These are phyloP conservation scores for Rhynchosporium agropyri DNA, from an alignment of 2,329 filamentous ascomycete genomes.

Conservation along the genomic window DNA sequence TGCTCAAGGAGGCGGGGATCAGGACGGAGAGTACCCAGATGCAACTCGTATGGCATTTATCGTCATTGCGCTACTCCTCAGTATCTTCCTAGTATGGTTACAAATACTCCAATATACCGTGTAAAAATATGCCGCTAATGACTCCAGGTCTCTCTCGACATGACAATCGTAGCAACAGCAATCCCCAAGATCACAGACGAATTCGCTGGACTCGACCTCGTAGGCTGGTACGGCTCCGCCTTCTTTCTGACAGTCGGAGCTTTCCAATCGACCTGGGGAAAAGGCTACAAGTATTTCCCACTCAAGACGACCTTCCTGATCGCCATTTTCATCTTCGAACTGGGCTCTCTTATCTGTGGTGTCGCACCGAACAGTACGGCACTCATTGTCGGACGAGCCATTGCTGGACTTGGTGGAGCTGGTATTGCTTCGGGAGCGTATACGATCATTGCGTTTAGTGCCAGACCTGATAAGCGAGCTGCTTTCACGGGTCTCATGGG, in stretches of 20 bases:
- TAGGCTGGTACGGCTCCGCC: constrained; percentile 61
- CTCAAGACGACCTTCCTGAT: constrained; percentile 42
- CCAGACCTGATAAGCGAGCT: constrained; percentile 42
- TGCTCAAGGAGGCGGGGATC: constrained; percentile 18
- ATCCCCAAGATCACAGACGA: constrained; percentile 58
- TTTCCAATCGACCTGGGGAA: constrained; percentile 42
- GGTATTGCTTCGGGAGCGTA: constrained; percentile 47
- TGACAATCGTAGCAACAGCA: constrained; percentile 60
- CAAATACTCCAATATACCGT: neutral
- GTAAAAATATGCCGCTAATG: constrained; percentile 16
- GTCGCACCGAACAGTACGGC: constrained; percentile 43
- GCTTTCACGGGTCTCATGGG: constrained; percentile 44
- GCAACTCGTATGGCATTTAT: constrained; percentile 44
- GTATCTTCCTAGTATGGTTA: constrained; percentile 49
- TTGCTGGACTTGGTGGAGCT: constrained; percentile 43
- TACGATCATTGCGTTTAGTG: constrained; percentile 48
- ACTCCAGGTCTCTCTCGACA: constrained; percentile 40
- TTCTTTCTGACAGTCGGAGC: constrained; percentile 53
- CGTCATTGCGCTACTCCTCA: constrained; percentile 50
- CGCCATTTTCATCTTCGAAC: constrained; percentile 44
- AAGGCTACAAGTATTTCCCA: constrained; percentile 43
- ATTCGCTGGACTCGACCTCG: constrained; percentile 52
- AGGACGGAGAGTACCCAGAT: constrained; percentile 38
- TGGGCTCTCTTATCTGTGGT: constrained; percentile 45
- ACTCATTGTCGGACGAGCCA: constrained; percentile 44